Evolutionary conservation across 2,329 filamentous ascomycete genomes (phyloP).

Genomic region (Trichophyton rubrum): DNA sequence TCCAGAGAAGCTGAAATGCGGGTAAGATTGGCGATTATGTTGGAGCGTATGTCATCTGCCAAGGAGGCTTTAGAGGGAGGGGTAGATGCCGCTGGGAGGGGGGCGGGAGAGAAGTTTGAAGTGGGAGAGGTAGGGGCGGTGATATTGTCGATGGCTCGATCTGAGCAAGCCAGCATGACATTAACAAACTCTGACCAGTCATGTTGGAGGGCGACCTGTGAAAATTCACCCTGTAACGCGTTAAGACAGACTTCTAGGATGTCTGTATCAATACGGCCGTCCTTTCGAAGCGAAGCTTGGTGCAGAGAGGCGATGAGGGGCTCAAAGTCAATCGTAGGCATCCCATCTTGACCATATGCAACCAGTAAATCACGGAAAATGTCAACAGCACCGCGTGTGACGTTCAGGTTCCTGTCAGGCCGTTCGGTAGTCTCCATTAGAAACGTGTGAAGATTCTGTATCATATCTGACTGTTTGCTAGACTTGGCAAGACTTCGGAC

Average conservation of each 20-base stretch:
- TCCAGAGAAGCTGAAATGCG: slow-evolving; percentile 28
- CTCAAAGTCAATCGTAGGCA: slow-evolving; percentile 28
- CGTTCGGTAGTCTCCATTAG: slow-evolving; percentile 24
- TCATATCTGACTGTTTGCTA: slow-evolving; percentile 27
- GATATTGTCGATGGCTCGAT: slow-evolving; percentile 19
- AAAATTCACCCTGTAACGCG: slow-evolving; percentile 28
- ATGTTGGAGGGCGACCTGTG: slow-evolving; percentile 19
- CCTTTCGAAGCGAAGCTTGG: slow-evolving; percentile 24
- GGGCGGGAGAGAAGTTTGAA: slow-evolving; percentile 13
- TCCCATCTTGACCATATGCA: slow-evolving; percentile 28
- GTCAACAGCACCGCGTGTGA: slow-evolving; percentile 30
- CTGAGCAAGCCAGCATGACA: slow-evolving; percentile 26
- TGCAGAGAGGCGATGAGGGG: slow-evolving; percentile 26
- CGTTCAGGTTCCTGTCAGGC: slow-evolving; percentile 27
- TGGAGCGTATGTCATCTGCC: slow-evolving; percentile 26
- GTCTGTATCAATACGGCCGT: slow-evolving; percentile 29
- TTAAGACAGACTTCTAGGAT: slow-evolving; percentile 31
- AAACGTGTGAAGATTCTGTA: slow-evolving; percentile 26
- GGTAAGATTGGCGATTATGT: slow-evolving; percentile 27
- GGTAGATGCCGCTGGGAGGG: slow-evolving; percentile 6
- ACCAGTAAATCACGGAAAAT: slow-evolving; percentile 31
- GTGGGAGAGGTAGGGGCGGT: slow-evolving; percentile 14
- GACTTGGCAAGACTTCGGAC: slow-evolving; percentile 33
- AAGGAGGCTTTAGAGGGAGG: slow-evolving; percentile 18
- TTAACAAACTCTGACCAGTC: slow-evolving; percentile 21